phyloP scores from a whole-genome alignment of 1,139 yeast species.

The Taiozyma sp. region DNA sequence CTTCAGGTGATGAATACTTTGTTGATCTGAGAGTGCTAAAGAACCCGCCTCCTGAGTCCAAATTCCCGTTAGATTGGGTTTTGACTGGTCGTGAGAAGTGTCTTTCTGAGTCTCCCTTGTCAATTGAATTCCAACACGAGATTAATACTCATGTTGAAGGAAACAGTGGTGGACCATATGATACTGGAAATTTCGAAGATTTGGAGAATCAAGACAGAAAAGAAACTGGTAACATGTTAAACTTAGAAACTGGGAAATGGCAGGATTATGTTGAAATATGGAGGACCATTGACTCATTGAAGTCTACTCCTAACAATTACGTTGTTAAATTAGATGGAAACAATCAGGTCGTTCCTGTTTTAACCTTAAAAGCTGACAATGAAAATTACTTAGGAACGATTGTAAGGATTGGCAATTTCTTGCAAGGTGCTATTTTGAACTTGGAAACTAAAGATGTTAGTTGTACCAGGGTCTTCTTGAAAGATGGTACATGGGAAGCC shows the following conservation, averaged over 20 bases:
- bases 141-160: conserved; percentile 32
- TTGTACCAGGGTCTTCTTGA: conserved; percentile 11
- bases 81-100: conserved; percentile 35
- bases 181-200: conserved; percentile 40
- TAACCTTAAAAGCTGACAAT: conserved; percentile 10
- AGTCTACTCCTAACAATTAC: conserved; percentile 31
- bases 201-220: conserved; percentile 38
- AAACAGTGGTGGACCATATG: conserved; percentile 27
- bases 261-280: conserved; percentile 51
- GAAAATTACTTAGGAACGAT: conserved; percentile 16
- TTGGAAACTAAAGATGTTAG: conserved; percentile 11
- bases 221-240: conserved; percentile 50
- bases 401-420: conserved; percentile 19
- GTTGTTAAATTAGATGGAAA: not conserved
- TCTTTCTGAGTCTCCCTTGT: conserved; percentile 10
- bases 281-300: conserved; percentile 43
- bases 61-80: conserved; percentile 36
- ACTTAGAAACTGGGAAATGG: conserved; percentile 38
- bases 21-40: conserved; percentile 33
- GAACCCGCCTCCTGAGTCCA: conserved; percentile 3
- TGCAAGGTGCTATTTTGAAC: conserved; percentile 20
- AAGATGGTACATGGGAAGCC: conserved; percentile 9
- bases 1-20: conserved; percentile 29
- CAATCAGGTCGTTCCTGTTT: not conserved
- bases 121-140: conserved; percentile 36